A percentile compares a stretch with the other conserved stretches of the same genome.
These are phyloP conservation scores for Penicillium psychrofluorescens DNA, from an alignment of 495 filamentous ascomycete species.

Conservation along the genomic window DNA sequence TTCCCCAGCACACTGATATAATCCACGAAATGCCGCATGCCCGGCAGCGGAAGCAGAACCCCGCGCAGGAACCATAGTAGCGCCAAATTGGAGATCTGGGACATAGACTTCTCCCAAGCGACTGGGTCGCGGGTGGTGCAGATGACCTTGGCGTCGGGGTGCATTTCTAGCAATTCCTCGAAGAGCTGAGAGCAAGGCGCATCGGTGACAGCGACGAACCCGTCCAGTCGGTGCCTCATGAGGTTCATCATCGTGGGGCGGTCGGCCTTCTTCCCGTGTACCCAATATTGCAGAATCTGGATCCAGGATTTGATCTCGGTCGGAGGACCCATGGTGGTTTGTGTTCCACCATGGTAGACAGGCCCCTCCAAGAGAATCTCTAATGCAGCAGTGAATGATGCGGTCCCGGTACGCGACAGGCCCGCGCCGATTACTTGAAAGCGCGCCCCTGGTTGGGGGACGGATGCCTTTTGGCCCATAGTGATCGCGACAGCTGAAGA, in stretches of 20 bases:
- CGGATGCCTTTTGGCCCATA: constrained; percentile 9
- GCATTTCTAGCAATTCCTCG: constrained; percentile 19
- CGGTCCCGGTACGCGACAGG: constrained; percentile 44
- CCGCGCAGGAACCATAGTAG: constrained; percentile 10
- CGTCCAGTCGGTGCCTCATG: constrained; percentile 62
- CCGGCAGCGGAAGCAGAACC: constrained; percentile 18
- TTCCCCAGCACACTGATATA: constrained; percentile 6
- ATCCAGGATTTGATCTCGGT: constrained; percentile 15
- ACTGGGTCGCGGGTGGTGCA: constrained; percentile 18
- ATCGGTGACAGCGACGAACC: constrained; percentile 49
- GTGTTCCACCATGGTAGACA: constrained; percentile 20
- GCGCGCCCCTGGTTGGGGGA: constrained; percentile 2
- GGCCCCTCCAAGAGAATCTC: constrained; percentile 32
- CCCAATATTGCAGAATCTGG: constrained; percentile 10
- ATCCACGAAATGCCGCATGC: constrained; percentile 16
- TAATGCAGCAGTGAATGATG: constrained; percentile 40
- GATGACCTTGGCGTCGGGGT: constrained; percentile 23
- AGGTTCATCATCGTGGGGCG: constrained; percentile 59
- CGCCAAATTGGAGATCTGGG: constrained; percentile 3
- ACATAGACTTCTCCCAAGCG: constrained; percentile 16
- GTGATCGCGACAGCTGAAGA: too few relatives aligned
- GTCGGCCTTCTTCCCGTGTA: neutral
- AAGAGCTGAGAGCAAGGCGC: constrained; percentile 17
- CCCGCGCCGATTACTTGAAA: constrained; percentile 43
- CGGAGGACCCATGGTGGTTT: constrained; percentile 14